Evolutionary conservation across 202 grass and related monocot species (phyloP).

Genomic region (Musa balbisiana): DNA sequence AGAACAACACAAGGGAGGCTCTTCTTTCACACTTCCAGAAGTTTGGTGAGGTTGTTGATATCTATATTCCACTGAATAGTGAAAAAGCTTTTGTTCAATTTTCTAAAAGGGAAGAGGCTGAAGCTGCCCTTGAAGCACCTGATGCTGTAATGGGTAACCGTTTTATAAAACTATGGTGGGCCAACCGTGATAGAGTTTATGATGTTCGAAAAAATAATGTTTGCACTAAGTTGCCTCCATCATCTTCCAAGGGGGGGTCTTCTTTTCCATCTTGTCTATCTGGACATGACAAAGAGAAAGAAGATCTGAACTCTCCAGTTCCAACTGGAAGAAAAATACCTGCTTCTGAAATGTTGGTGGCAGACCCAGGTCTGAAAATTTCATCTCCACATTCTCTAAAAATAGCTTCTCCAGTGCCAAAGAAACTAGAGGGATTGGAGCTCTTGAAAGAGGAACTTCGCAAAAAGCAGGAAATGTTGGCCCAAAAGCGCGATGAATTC

Average conservation of each 20-base stretch:
- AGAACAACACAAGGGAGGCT: slow-evolving; percentile 55
- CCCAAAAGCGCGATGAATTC: slow-evolving; percentile 85
- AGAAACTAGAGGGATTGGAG: slow-evolving; percentile 73
- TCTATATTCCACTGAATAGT: slow-evolving; percentile 73
- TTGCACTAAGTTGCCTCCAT: slow-evolving; percentile 25
- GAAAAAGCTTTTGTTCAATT: slow-evolving; percentile 98
- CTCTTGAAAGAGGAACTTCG: slow-evolving; percentile 67
- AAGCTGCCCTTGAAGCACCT: slow-evolving; percentile 81
- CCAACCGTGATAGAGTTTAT: slow-evolving; percentile 73
- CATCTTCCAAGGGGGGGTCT: slow-evolving; percentile 9
- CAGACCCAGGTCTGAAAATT: slow-evolving; percentile 30
- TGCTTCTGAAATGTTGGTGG: slow-evolving; percentile 31
- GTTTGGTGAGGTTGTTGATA: slow-evolving; percentile 86
- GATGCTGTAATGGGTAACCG: slow-evolving; percentile 99
- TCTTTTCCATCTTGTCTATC: slow-evolving; percentile 29
- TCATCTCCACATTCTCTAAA: slow-evolving; percentile 37
- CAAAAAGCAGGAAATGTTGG: slow-evolving; percentile 89
- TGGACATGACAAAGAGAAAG: slow-evolving; percentile 37
- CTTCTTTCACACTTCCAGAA: slow-evolving; percentile 90
- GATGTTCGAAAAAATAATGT: slow-evolving; percentile 41
- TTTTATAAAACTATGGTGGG: slow-evolving; percentile 97
- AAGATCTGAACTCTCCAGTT: slow-evolving; percentile 41
- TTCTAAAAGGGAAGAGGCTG: slow-evolving; percentile 88
- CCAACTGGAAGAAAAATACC: slow-evolving; percentile 36
- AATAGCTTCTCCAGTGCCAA: slow-evolving; percentile 34